Evolutionary conservation across 1,139 yeast species (phyloP), one percentile per base, ranked within the genome.

Genomic region (Geotrichum reessii): DNA sequence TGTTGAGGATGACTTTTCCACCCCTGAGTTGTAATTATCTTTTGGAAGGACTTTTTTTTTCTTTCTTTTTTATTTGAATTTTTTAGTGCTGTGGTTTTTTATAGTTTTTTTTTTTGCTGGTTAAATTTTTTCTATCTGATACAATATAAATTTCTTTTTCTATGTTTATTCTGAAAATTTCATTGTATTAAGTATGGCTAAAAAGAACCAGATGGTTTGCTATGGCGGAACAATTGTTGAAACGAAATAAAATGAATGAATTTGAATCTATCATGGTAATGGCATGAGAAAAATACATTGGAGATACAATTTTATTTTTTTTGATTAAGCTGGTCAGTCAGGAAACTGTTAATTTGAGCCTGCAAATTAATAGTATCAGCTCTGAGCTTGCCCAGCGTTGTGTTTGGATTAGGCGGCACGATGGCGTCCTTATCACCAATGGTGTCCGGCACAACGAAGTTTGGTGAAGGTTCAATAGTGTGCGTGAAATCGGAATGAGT

Each of bases 361-460:
- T 50, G 52, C 37, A 50, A 31, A 9, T 22, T 19, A 11, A 50
- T 19, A 4, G 27, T 24, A 24, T 50, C 44, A 4, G 31, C 37
- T 24, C 52, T 28, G 14, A 50, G 27, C 40, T 50, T 27, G 11
- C 52, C 52, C 25, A 50, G 52, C 14, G n/a, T 8, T 4, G 52
- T 50, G 48, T 21, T 5, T 9, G 40, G 40, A 9, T 31, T 31
- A n/a, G 44, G 25, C 6, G 31, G 40, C 17, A 50, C 52, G n/a
- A 50, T 12, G 11, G 52, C 52, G 19, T 50, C 52, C 14, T 37
- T 28, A 37, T 50, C 52, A 2, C 42, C 37, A 7, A n/a, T 19
- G 14, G 9, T 19, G 21, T 28, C 44, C 1, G 52, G 52, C 3
- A n/a, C 48, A 9, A 19, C 52, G n/a, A 31, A 17, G 17, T 44